These are phyloP conservation scores for Colletotrichum navitas DNA, from an alignment of 2,329 filamentous ascomycete genomes.

Conservation along the genomic window DNA sequence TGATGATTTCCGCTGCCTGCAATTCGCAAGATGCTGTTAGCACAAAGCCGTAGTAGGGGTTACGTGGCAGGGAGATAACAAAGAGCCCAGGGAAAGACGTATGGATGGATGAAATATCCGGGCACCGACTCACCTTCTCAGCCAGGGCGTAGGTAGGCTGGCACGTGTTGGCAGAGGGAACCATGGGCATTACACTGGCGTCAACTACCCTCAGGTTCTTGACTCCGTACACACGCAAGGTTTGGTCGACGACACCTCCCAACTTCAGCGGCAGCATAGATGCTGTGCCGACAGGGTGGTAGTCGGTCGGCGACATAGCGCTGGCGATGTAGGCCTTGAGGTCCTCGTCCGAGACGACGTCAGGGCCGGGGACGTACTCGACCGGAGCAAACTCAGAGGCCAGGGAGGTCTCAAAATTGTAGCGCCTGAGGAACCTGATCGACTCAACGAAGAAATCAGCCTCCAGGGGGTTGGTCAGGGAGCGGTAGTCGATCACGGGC, in stretches of 20 bases:
- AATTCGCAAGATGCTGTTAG: neutral
- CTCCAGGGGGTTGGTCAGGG: conserved; percentile 55
- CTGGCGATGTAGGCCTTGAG: conserved; percentile 45
- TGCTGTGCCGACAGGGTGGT: conserved; percentile 62
- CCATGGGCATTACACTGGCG: conserved; percentile 49
- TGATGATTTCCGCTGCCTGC: conserved; percentile 30
- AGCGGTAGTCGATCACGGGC: conserved; percentile 55
- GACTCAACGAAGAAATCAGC: conserved; percentile 54
- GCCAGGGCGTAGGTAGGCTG: conserved; percentile 54
- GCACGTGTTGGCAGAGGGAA: conserved; percentile 49
- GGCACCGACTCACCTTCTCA: conserved; percentile 45
- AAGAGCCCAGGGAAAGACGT: neutral
- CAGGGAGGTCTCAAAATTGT: conserved; percentile 53
- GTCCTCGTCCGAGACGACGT: conserved; percentile 51
- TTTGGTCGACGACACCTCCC: conserved; percentile 50
- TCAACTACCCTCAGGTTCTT: conserved; percentile 47
- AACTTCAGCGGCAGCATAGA: conserved; percentile 60
- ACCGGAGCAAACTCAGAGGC: conserved; percentile 49
- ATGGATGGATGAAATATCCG: no score
- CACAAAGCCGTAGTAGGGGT: neutral
- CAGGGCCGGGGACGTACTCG: conserved; percentile 50
- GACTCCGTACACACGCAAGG: conserved; percentile 49
- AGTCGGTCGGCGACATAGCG: conserved; percentile 46
- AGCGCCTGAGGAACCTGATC: conserved; percentile 53
- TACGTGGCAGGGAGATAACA: neutral